Base-by-base conservation (phyloP, 106 monocot species). In the Amphibolis antarctica region DNA sequence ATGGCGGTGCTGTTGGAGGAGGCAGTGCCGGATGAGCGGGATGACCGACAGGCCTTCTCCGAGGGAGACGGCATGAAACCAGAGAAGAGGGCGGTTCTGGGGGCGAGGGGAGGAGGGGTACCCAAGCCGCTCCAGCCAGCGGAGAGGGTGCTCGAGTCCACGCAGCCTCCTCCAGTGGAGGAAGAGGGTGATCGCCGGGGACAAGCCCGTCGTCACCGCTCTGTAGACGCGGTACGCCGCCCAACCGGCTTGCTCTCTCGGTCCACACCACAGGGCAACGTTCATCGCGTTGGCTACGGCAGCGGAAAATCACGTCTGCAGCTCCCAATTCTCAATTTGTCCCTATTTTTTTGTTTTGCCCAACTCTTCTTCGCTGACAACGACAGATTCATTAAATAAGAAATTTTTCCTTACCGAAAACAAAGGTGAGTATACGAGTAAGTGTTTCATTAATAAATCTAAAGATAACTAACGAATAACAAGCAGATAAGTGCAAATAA, bases 11-110 rank as follows among this genome's bases (percentile, higher is more conserved):
- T 66, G 69, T 9, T 57, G 69, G 14, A 21, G 53, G 62, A 86
- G 42, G 58, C 89, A 89, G 54, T 85, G 86, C 54, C 62, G 65
- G 69, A 98, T 82, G 49, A 98, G 60, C 3, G 96, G 90, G 18
- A 98, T 77, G n/a, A 72, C 80, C 9, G 96, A 68, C 68, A 98
- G 55, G 30, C 90, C 96, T 79, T 98, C 96, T 10, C 94, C 94
- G 77, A 98, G 55, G 13, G 96, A 98, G 26, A 98, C 96, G 55
- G 96, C 96, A 64, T 98, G 96, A 65, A 98, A 86, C 96, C 96
- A 98, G 49, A 98, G 62, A 43, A 98, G 86, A 46, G 74, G 72
- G 20, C n/a, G 55, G 13, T 69, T 77, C 28, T 63, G 70, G 15
- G 93, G 93, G 26, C 79, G 89, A 7, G 76, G 78, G 6, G 70